Conservation (phyloP, 2,329 filamentous ascomycete species). For the Harringtonia lauricola region DNA sequence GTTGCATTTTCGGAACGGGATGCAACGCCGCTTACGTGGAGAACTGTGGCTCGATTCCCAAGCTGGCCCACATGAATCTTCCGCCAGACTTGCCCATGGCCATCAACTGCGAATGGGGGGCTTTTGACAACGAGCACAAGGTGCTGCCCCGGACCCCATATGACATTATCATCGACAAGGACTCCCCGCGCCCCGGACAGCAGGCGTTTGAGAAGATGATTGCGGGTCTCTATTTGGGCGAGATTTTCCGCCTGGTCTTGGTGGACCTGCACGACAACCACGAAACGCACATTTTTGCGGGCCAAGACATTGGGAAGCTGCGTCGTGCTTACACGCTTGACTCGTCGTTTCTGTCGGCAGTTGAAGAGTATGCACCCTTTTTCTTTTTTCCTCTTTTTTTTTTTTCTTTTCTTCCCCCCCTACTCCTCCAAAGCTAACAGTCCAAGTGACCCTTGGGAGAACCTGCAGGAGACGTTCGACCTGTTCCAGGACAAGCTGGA, state of each 20-base stretch:
- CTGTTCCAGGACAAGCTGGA: constrained; percentile 67
- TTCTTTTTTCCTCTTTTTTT: background rate
- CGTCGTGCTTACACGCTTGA: constrained; percentile 84
- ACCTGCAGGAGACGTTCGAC: constrained; percentile 79
- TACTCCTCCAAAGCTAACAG: too few species aligned
- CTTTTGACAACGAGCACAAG: constrained; percentile 88
- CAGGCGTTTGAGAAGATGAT: constrained; percentile 99
- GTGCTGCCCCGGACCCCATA: constrained; percentile 79
- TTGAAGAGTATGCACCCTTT: constrained; percentile 61
- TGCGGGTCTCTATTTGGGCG: constrained; percentile 84
- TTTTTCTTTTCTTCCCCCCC: background rate
- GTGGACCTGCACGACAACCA: constrained; percentile 76
- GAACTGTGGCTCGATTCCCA: constrained; percentile 78
- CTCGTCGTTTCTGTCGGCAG: constrained; percentile 81
- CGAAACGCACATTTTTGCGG: constrained; percentile 65
- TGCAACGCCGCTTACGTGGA: constrained; percentile 99
- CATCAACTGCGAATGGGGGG: constrained; percentile 97
- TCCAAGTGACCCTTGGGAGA: constrained; percentile 79
- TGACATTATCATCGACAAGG: constrained; percentile 78
- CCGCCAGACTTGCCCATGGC: constrained; percentile 77
- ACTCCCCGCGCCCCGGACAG: constrained; percentile 85
- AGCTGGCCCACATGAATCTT: constrained; percentile 84
- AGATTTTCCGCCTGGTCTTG: constrained; percentile 83
- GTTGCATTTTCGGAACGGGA: constrained; percentile 96
- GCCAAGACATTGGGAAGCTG: constrained; percentile 69